These are phyloP conservation scores for Uromyces viciae-fabae DNA, from an alignment of 1,284 basidiomycete genomes.

Conservation along the genomic window DNA sequence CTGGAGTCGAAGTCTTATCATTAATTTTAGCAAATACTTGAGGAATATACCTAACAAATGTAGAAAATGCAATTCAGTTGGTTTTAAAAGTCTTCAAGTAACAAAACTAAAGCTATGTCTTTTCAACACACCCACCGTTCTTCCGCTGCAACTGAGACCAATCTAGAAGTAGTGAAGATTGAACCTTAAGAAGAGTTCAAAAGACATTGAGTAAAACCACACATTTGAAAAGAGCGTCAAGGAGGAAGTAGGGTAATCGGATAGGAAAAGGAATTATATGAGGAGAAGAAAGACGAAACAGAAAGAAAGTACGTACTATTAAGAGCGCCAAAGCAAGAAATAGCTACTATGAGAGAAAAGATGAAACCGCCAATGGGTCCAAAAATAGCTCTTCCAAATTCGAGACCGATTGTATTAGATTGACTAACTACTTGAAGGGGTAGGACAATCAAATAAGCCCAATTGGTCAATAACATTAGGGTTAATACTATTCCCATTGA, in stretches of 20 bases:
- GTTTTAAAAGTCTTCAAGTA: background rate
- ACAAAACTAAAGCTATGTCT: background rate
- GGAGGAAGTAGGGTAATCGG: background rate
- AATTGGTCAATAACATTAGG: slow-evolving; percentile 75
- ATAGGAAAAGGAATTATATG: no score
- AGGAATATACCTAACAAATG: slow-evolving; percentile 58
- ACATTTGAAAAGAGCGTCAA: background rate
- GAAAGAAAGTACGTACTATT: slow-evolving; percentile 62
- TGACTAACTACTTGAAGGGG: slow-evolving; percentile 50
- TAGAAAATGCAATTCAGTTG: no score
- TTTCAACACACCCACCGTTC: slow-evolving; percentile 62
- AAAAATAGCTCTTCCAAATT: slow-evolving; percentile 82
- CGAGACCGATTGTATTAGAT: slow-evolving; percentile 56
- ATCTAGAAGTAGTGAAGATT: slow-evolving; percentile 60
- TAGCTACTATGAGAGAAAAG: slow-evolving; percentile 79
- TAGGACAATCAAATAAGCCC: slow-evolving; percentile 90
- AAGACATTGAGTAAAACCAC: slow-evolving; percentile 41
- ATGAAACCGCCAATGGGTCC: slow-evolving; percentile 78
- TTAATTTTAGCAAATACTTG: slow-evolving; percentile 73
- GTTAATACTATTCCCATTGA: slow-evolving; percentile 77
- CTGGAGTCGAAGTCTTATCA: slow-evolving; percentile 69
- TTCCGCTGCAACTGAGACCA: slow-evolving; percentile 81
- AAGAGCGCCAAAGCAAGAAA: slow-evolving; percentile 88
- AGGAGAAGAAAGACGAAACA: background rate
- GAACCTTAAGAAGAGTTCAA: slow-evolving; percentile 11